Evolutionary conservation across 2,329 filamentous ascomycete species (phyloP).

Genomic region (Aspergillus puulaauensis): DNA sequence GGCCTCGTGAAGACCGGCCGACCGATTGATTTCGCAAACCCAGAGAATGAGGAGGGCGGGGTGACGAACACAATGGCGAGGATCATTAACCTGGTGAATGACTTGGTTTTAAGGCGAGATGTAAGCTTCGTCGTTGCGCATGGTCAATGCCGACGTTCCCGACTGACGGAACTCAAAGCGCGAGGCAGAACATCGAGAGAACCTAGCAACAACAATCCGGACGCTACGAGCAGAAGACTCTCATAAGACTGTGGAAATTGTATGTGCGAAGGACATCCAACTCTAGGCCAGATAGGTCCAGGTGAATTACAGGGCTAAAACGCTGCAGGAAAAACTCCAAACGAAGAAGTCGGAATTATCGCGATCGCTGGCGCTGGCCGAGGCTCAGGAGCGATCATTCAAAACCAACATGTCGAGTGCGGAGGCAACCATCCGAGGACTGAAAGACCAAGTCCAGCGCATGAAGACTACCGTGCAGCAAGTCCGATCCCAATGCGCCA

Average conservation of each 20-base stretch:
- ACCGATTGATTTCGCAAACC: constrained; percentile 74
- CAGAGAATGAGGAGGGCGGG: constrained; percentile 60
- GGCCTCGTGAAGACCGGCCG: constrained; percentile 59
- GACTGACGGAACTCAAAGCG: constrained; percentile 54
- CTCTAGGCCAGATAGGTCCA: background rate
- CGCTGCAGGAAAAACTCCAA: constrained; percentile 51
- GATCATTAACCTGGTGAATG: constrained; percentile 91
- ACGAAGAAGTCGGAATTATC: constrained; percentile 56
- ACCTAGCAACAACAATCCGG: constrained; percentile 74
- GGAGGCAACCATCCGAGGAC: constrained; percentile 69
- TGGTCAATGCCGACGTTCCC: background rate
- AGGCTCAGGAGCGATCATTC: constrained; percentile 70
- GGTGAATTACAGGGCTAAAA: constrained; percentile 11
- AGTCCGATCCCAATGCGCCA: constrained; percentile 81
- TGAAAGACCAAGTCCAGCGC: constrained; percentile 80
- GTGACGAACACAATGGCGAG: constrained; percentile 72
- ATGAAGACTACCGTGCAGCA: constrained; percentile 79
- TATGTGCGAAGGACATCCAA: constrained; percentile 35
- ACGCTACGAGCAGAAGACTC: constrained; percentile 72
- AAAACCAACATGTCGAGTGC: constrained; percentile 70
- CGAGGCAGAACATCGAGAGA: constrained; percentile 85
- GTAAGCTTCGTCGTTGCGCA: constrained; percentile 52
- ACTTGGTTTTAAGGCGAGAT: constrained; percentile 85
- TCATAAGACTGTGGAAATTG: constrained; percentile 69
- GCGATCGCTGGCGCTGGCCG: constrained; percentile 57